Conservation (phyloP, 805 yeast species). For the Candida silvatica region DNA sequence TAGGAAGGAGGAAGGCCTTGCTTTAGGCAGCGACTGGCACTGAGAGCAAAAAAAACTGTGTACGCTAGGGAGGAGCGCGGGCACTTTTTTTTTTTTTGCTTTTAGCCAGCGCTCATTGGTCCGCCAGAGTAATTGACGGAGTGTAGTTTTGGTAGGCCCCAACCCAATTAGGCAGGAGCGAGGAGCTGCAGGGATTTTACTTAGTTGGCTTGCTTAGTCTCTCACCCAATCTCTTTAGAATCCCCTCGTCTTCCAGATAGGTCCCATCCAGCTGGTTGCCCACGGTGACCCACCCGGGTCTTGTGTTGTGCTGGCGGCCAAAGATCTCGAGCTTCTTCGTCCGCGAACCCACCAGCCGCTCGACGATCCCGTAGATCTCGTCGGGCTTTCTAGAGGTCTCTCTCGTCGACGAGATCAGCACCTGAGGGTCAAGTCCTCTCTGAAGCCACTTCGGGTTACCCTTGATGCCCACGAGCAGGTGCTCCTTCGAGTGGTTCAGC, state of each 20-base stretch:
- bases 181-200: too few relatives aligned
- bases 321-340: slow-evolving; percentile 81
- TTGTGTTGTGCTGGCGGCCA: slow-evolving; percentile 77
- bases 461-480: slow-evolving; percentile 74
- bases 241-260: slow-evolving; percentile 49
- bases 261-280: slow-evolving; percentile 71
- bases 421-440: slow-evolving; percentile 59
- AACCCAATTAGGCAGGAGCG: too few relatives aligned
- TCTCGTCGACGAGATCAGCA: slow-evolving; percentile 73
- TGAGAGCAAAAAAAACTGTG: too few relatives aligned
- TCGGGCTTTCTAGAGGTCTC: slow-evolving; percentile 91
- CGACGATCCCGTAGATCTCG: slow-evolving; percentile 79
- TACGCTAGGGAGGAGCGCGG: too few relatives aligned
- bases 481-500: slow-evolving; percentile 94
- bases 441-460: slow-evolving; percentile 73
- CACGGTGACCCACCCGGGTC: slow-evolving; percentile 86
- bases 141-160: too few relatives aligned
- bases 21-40: too few relatives aligned
- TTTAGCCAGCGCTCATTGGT: background rate
- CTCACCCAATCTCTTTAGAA: slow-evolving; percentile 20
- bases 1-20: too few relatives aligned
- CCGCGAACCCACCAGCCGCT: slow-evolving; percentile 69
- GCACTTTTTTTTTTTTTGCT: too few relatives aligned
- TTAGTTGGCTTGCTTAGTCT: too few relatives aligned
- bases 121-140: too few relatives aligned